A percentile compares a stretch with the other conserved stretches of the same genome.
Conservation (phyloP, 73 alveolate species). For the Strombidium stylifer region DNA sequence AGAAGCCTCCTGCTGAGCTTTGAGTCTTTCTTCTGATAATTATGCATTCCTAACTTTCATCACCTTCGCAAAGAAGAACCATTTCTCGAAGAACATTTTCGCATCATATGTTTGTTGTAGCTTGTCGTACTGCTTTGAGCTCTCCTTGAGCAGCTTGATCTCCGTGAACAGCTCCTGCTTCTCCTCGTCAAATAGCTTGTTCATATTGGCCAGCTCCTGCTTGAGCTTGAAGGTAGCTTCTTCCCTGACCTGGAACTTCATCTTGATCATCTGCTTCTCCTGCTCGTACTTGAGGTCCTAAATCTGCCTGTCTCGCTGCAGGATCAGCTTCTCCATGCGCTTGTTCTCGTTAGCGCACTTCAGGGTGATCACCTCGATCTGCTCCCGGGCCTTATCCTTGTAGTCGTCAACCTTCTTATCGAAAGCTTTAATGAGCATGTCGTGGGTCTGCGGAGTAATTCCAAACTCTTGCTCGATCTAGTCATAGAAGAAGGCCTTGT, state of each 20-base stretch:
- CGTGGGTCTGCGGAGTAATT: conserved; percentile 37
- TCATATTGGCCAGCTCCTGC: conserved; percentile 25
- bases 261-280: conserved; percentile 12
- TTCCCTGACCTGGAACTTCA: conserved; percentile 27
- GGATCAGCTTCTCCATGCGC: conserved; percentile 19
- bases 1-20: conserved; percentile 8
- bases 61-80: conserved; percentile 34
- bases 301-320: conserved; percentile 13
- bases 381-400: conserved; percentile 8
- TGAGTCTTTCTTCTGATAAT: background rate
- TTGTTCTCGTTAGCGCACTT: conserved; percentile 6
- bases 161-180: conserved; percentile 46
- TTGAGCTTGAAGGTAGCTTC: conserved; percentile 18
- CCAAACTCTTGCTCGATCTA: conserved; percentile 47
- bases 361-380: conserved; percentile 25
- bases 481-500: conserved; percentile 46
- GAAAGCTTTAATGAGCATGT: conserved; percentile 29
- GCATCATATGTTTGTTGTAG: background rate
- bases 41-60: background rate
- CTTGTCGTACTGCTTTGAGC: background rate
- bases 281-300: conserved; percentile 15
- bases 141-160: conserved; percentile 35
- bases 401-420: conserved; percentile 13
- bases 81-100: conserved; percentile 16
- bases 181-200: conserved; percentile 48